Percentiles rank a stretch among this genome's conserved stretches.
Conservation (phyloP, 2,329 filamentous ascomycete genomes). For the Nakataea oryzae region DNA sequence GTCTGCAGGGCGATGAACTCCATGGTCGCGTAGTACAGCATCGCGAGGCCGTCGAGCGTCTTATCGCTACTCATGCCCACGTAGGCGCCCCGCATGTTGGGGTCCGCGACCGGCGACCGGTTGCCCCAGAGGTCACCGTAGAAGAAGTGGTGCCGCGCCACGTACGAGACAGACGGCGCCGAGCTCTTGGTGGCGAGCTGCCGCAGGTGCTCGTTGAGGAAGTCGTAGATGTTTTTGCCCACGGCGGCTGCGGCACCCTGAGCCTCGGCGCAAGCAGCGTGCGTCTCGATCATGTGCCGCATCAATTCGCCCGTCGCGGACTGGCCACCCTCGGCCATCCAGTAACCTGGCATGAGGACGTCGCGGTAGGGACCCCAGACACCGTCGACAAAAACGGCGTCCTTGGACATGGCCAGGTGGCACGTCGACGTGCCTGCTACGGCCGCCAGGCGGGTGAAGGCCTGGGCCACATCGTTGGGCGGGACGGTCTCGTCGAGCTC, state of each 20-base stretch:
- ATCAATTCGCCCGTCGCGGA: constrained; percentile 92
- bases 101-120: constrained; percentile 83
- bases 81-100: constrained; percentile 84
- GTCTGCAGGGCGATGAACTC: constrained; percentile 98
- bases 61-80: constrained; percentile 83
- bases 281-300: constrained; percentile 89
- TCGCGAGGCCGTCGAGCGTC: constrained; percentile 73
- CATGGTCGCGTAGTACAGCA: constrained; percentile 93
- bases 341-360: constrained; percentile 81
- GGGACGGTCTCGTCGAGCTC: constrained; percentile 57
- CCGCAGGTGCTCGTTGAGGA: constrained; percentile 77
- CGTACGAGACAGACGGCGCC: constrained; percentile 71
- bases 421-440: constrained; percentile 97
- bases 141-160: constrained; percentile 94
- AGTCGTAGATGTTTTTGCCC: constrained; percentile 87
- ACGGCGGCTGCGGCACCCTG: constrained; percentile 62
- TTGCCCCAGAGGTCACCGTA: constrained; percentile 98
- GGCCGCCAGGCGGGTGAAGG: constrained; percentile 83
- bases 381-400: constrained; percentile 86
- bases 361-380: constrained; percentile 98
- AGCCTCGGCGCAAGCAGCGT: constrained; percentile 79
- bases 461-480: constrained; percentile 81
- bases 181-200: constrained; percentile 58
- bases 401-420: constrained; percentile 88
- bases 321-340: constrained; percentile 96